These are phyloP conservation scores for Lonicera japonica DNA, from an alignment of 129 eudicot species.

Conservation along the genomic window DNA sequence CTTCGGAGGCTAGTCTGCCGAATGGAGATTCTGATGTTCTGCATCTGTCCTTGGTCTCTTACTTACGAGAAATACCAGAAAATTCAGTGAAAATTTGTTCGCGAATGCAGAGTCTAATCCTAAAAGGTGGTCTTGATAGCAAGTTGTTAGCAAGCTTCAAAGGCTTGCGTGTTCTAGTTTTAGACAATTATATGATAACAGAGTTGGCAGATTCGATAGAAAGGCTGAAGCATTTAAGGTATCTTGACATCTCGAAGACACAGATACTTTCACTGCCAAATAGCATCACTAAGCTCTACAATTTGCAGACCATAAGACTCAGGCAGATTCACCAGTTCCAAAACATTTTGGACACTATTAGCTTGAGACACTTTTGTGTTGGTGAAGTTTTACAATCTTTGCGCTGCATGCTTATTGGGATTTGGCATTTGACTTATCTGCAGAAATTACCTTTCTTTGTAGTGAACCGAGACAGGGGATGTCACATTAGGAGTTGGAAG, in stretches of 20 bases:
- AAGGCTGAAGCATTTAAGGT: no score
- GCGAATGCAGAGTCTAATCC: no score
- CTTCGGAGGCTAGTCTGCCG: no score
- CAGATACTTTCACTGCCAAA: background rate
- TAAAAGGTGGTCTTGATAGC: no score
- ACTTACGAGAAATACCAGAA: no score
- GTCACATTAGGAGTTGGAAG: conserved; percentile 8
- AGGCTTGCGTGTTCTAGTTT: no score
- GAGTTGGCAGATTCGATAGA: no score
- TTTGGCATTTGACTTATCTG: conserved; percentile 4
- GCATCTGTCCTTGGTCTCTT: no score
- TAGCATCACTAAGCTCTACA: conserved; percentile 4
- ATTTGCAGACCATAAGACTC: conserved; percentile 29
- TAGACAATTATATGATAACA: no score
- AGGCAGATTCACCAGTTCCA: background rate
- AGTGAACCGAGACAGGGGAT: background rate
- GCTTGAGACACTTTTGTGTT: conserved; percentile 13
- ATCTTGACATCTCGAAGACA: conserved; percentile 8
- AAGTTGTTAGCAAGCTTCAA: no score
- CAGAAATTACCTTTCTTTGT: conserved; percentile 1
- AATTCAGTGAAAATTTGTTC: no score
- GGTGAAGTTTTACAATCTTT: rapidly evolving
- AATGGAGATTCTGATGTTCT: no score
- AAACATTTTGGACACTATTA: conserved; percentile 3
- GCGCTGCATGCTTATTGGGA: background rate